These are phyloP conservation scores for Coemansia sp. DNA, from an alignment of 192 early-diverging fungal species.

Conservation along the genomic window DNA sequence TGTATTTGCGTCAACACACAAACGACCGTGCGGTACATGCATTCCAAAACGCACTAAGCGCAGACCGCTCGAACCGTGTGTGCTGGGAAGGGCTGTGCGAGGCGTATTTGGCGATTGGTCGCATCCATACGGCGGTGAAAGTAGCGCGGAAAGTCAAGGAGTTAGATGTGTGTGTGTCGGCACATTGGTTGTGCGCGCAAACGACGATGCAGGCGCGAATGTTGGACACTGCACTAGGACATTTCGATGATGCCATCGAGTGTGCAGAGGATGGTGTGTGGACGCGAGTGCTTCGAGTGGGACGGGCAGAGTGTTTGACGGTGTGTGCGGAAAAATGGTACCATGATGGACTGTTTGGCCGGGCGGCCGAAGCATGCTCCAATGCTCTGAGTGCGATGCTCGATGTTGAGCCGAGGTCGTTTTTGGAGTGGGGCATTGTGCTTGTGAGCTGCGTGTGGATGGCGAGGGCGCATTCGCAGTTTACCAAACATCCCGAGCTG, in stretches of 20 bases:
- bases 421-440: constrained; percentile 62
- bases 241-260: constrained; percentile 14
- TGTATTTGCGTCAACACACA: constrained; percentile 55
- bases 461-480: constrained; percentile 1
- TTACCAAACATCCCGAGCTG: constrained; percentile 12
- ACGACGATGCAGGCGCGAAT: constrained; percentile 18
- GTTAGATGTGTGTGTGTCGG: constrained; percentile 56
- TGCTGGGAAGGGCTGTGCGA: constrained; percentile 81
- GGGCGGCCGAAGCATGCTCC: constrained; percentile 58
- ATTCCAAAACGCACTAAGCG: constrained; percentile 83
- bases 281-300: constrained; percentile 17
- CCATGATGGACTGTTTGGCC: constrained; percentile 63
- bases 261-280: constrained; percentile 13
- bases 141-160: constrained; percentile 72
- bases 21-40: constrained; percentile 60
- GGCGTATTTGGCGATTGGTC: constrained; percentile 68
- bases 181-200: constrained; percentile 40
- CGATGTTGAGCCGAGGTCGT: constrained; percentile 17
- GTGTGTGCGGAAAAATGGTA: constrained; percentile 29
- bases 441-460: constrained; percentile 58
- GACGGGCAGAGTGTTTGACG: constrained; percentile 29
- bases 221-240: constrained; percentile 14
- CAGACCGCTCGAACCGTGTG: constrained; percentile 63
- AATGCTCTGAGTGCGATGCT: background rate
- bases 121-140: constrained; percentile 37